phyloP scores from a whole-genome alignment of 371 early-diverging fungal species.

The Haplosporangium sp. region DNA sequence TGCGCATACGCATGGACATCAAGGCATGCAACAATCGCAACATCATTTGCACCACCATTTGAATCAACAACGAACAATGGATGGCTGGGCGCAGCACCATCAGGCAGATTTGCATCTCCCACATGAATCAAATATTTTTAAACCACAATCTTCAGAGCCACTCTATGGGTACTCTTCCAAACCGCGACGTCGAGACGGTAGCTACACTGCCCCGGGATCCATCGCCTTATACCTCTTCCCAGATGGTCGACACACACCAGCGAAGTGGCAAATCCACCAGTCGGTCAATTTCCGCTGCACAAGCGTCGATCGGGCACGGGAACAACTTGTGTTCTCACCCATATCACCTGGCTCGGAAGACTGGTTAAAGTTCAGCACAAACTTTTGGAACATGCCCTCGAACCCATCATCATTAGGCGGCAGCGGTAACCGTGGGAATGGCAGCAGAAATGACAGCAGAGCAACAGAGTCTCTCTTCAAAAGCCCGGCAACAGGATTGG shows the following conservation, averaged over 20 bases:
- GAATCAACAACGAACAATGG: conserved; percentile 16
- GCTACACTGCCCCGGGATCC: conserved; percentile 27
- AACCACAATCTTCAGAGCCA: not conserved
- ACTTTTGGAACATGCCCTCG: conserved; percentile 36
- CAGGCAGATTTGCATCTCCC: conserved; percentile 25
- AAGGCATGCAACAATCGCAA: not conserved
- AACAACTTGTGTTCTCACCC: conserved; percentile 40
- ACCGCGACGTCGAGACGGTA: conserved; percentile 8
- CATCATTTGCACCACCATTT: conserved; percentile 19
- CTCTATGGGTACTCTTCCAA: too few species aligned
- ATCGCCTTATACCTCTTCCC: conserved; percentile 43
- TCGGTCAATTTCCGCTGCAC: conserved; percentile 29
- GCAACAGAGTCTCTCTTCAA: conserved; percentile 3
- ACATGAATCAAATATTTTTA: conserved; percentile 2
- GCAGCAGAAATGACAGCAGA: too few species aligned
- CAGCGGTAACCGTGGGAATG: not conserved
- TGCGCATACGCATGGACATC: not conserved
- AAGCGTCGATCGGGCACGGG: conserved; percentile 34
- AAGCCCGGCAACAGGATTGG: conserved; percentile 23
- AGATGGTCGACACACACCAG: conserved; percentile 38
- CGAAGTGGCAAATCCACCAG: conserved; percentile 46
- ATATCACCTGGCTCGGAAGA: conserved; percentile 15
- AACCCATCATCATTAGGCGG: not conserved
- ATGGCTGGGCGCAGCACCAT: conserved; percentile 3
- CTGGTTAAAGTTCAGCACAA: conserved; percentile 32